Percentiles rank a stretch among this genome's conserved stretches.
phyloP scores from a whole-genome alignment of 1,284 basidiomycete genomes.

The Austroboletus novae-zelandiae region DNA sequence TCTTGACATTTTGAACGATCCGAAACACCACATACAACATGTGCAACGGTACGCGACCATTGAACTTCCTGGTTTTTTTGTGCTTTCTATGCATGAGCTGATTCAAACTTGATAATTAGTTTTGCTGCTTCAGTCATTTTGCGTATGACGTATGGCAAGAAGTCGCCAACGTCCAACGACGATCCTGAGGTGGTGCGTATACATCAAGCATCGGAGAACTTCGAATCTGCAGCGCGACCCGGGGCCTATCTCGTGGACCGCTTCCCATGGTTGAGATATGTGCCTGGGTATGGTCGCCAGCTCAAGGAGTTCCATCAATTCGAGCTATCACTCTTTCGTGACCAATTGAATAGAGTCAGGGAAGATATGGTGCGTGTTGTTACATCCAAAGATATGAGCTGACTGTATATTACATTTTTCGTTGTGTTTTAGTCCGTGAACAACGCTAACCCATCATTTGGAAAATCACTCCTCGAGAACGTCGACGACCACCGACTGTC shows the following conservation, averaged over 20 bases:
- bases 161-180: constrained; percentile 43
- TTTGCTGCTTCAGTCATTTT: constrained; percentile 63
- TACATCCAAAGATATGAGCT: neutral
- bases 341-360: neutral
- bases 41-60: constrained; percentile 22
- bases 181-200: constrained; percentile 56
- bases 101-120: constrained; percentile 31
- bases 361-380: neutral
- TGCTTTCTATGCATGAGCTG: too few species aligned
- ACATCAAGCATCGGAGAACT: constrained; percentile 10
- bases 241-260: neutral
- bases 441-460: neutral
- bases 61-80: too few species aligned
- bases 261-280: neutral
- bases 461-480: neutral
- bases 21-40: constrained; percentile 34
- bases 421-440: neutral
- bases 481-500: neutral
- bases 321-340: neutral
- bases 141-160: constrained; percentile 61
- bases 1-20: constrained; percentile 37
- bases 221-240: neutral
- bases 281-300: neutral
- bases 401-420: neutral
- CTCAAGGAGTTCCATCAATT: neutral